Base-by-base conservation (phyloP, 306 rosid genomes). In the Cucurbita moschata region DNA sequence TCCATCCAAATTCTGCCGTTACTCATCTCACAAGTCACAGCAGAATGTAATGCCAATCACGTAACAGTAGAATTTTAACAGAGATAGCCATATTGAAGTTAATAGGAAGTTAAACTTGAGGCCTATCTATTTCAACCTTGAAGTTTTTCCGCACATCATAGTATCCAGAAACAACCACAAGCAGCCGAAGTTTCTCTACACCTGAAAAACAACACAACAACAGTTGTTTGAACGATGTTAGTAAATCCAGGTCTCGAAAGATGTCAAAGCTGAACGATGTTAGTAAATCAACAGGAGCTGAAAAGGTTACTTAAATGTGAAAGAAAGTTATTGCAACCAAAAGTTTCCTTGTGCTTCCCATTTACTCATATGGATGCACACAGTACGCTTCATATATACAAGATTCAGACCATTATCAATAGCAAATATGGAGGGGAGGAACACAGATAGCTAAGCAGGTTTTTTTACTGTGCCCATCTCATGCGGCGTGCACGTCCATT, bases 161-260 rank as follows among this genome's bases (percentile, higher is more conserved):
- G 73, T 86, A 89, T 21, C 96, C 98, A 4, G 98, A 88, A 60
- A 89, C 83, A 44, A 92, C 76, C 78, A 88, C 65, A 73, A 92
- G 83, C 35, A 84, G 84, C 70, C 81, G 88, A 73, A 92, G 86
- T 78, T 82, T 88, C 84, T 92, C 98, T 65, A 44, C 44, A 16
- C 10, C 97, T 92, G 88, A 60, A 86, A 57, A 54, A 65, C 42
- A 56, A 67, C 53, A 21, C 2, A 30, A 46, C 26, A 67, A 21
- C 46, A 67, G 18, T 21, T 68, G 43, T 13, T 46, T 23, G 54
- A 66, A 66, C 38, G 8, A 44, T 19, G 72, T 44, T 66, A 46
- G 21, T 44, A 44, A 21, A 44, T 65, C 30, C 26, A 64, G 16
- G 43, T 18, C 50, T 66, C 10, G n/a, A 44, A 65, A 44, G 53